These are phyloP conservation scores for Magnusiomyces suaveolens DNA, from an alignment of 1,139 yeast genomes.

Conservation along the genomic window DNA sequence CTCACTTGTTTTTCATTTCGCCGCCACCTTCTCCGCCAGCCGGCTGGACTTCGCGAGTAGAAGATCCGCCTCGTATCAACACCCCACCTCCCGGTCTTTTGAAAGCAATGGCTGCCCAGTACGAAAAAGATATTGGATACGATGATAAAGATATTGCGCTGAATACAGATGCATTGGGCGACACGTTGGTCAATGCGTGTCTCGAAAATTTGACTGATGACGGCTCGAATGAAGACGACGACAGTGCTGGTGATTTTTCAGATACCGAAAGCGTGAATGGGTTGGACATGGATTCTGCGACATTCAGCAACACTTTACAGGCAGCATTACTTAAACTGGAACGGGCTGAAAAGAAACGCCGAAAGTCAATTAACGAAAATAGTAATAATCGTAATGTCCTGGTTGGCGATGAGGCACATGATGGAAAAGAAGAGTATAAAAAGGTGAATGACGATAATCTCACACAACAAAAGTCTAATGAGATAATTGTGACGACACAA, in stretches of 20 bases:
- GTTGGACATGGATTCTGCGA: constrained; percentile 8
- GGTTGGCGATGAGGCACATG: too few species aligned
- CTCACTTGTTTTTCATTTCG: constrained; percentile 34
- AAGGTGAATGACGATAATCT: background rate
- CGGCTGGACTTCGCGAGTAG: constrained; percentile 33
- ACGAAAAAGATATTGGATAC: background rate
- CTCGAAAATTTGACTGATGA: background rate
- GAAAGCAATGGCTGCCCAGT: background rate
- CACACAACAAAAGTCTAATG: background rate
- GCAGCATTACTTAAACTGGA: constrained; percentile 14
- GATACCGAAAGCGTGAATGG: background rate
- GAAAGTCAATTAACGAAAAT: background rate
- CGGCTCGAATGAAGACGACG: constrained; percentile 5
- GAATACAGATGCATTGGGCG: background rate
- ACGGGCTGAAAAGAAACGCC: background rate
- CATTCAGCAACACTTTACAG: constrained; percentile 16
- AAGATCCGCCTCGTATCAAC: constrained; percentile 30
- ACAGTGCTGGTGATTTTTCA: background rate
- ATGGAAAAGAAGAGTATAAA: background rate
- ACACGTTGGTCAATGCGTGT: background rate
- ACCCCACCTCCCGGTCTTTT: constrained; percentile 1
- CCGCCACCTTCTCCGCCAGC: constrained; percentile 40
- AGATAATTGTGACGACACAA: background rate
- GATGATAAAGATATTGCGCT: background rate
- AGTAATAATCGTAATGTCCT: too few species aligned